Base-by-base conservation (phyloP, 1,139 yeast genomes). In the Debaryomycetaceae sp. region DNA sequence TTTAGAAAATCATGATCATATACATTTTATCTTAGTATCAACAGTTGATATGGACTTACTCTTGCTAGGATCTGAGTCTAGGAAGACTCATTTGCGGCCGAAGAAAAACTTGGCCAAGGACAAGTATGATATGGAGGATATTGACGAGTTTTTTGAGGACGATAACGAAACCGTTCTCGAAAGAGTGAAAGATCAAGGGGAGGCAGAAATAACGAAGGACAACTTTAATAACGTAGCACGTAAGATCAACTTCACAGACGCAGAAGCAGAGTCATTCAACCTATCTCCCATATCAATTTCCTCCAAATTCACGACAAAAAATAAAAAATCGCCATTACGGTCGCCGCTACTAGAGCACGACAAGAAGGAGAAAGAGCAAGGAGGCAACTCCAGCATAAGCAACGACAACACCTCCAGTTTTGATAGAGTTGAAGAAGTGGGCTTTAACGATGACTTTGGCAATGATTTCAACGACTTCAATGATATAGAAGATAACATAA, bases 111-210 rank as follows among this genome's bases (percentile, higher is more conserved):
- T 84, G 34, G 62, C 67, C 28, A 75, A 78, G 49, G 94, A 86
- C 58, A 77, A 76, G 42, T 75, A 79, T 55, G 84, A 88, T 30
- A 79, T 87, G 83, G 96, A 88, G 55, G 86, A 83, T 51, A 61
- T 87, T 32, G 86, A 84, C 49, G 95, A 82, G 41, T 88, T 84
- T 63, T 87, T 87, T 42, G 59, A 56, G 16, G 71, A 64, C 50
- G 73, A 73, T 31, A 81, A 77, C 17, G 73, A 63, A 33, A 58
- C 55, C 17, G 48, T 17, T 42, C 33, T 41, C 50, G 37, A 36
- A 45, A 6, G 42, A 49, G 17, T 34, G 44, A 15, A 14, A 32
- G 33, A 34, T 13, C 18, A 17, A 15, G 28, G 33, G 14, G 40
- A 36, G 18, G 17, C 39, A 18, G 28, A 34, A 31, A 35, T 38